Conservation (phyloP, 2,329 filamentous ascomycete species). For the Lasiodiplodia gonubiensis region DNA sequence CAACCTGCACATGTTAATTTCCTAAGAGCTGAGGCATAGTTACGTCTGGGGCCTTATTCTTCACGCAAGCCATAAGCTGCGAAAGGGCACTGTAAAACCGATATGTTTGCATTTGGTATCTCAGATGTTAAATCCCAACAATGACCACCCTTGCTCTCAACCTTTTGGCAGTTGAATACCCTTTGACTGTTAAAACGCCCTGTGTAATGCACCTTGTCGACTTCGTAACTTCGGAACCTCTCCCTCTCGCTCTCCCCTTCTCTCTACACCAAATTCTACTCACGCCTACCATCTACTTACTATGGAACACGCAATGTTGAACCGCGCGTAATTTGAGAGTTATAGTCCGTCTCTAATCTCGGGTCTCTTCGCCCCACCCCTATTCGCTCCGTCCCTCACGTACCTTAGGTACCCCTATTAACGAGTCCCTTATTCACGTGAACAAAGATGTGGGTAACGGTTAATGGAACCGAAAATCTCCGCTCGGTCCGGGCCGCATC, state of each 20-base stretch:
- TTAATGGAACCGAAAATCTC: neutral
- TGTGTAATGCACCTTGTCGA: slow-evolving; percentile 11
- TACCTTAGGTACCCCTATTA: too few species aligned
- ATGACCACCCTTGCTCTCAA: neutral
- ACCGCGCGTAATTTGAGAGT: neutral
- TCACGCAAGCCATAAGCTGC: too few species aligned
- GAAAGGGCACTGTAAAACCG: too few species aligned
- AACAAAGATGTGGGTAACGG: neutral
- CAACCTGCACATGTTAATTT: too few species aligned
- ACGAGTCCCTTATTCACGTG: neutral
- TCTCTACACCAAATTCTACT: too few species aligned
- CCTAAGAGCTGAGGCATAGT: too few species aligned
- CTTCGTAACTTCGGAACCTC: slow-evolving; percentile 1
- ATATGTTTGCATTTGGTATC: slow-evolving; percentile 18
- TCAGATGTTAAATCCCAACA: slow-evolving; percentile 5
- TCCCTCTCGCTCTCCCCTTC: neutral
- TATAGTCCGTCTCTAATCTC: neutral
- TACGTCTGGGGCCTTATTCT: too few species aligned
- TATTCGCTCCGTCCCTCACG: neutral
- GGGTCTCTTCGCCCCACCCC: neutral
- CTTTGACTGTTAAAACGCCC: slow-evolving; percentile 20
- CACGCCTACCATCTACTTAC: neutral
- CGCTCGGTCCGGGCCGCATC: neutral
- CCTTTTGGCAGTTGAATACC: slow-evolving; percentile 25
- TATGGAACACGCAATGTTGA: slow-evolving; percentile 7